These are phyloP conservation scores for Calophaca sinica DNA, from an alignment of 306 rosid species.

Conservation along the genomic window DNA sequence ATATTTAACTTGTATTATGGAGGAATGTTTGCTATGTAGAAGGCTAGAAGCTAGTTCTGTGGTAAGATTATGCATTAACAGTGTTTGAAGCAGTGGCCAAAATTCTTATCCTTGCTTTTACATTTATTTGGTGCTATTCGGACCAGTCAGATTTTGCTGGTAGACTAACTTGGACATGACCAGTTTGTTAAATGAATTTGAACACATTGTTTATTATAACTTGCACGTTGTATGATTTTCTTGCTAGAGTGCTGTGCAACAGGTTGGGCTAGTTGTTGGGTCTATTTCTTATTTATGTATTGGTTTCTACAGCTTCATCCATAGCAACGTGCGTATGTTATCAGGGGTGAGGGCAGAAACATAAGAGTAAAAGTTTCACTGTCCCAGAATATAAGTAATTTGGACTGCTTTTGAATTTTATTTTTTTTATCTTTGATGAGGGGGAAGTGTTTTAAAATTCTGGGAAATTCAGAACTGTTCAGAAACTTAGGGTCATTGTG, in stretches of 20 bases:
- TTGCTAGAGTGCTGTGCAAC: background rate
- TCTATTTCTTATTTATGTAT: background rate
- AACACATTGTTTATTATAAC: no score
- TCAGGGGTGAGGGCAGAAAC: background rate
- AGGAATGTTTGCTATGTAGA: background rate
- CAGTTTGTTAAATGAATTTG: no score
- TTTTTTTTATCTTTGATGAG: background rate
- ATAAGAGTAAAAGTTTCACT: background rate
- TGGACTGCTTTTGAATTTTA: background rate
- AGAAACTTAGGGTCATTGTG: background rate
- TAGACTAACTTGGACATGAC: no score
- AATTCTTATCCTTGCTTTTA: background rate
- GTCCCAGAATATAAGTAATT: background rate
- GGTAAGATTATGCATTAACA: background rate
- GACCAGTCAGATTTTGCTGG: background rate
- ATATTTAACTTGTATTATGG: background rate
- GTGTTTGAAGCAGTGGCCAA: background rate
- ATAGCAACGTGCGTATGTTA: background rate
- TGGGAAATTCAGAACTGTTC: background rate
- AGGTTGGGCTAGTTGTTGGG: background rate
- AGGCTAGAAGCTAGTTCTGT: constrained; percentile 1
- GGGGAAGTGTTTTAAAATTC: background rate
- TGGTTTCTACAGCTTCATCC: background rate
- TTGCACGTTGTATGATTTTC: no score
- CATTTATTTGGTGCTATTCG: constrained; percentile 8